Evolutionary conservation across 768 basidiomycete species (phyloP), one percentile per base, ranked within the genome.

Genomic region (Rossbeevera mucosa): DNA sequence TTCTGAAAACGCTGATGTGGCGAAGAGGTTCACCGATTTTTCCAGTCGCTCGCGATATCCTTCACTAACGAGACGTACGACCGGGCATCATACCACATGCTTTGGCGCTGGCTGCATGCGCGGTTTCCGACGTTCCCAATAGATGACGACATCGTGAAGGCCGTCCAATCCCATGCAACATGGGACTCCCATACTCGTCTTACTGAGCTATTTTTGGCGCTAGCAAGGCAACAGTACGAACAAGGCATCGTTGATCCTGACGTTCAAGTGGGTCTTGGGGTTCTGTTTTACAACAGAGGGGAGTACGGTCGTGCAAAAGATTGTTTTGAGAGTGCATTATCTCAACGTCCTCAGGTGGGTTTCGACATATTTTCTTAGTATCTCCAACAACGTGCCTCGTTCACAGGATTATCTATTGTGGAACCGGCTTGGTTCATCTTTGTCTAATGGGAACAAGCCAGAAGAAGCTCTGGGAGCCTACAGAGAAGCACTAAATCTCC

Each of bases 11-110:
- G 26, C 14, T 44, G 46, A 47, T 26, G 21, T 18, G 0, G 16
- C 33, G n/a, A n/a, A n/a, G 33, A 33, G 41, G 30, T 54, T 62
- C 64, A 24, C 65, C 20, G 12, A 8, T 46, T 29, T 38, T 47
- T 31, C 29, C 36, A 97, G 94, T 93, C 93, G 6, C 80, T 97
- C 29, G 94, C 95, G 1, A 93, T 97, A 57, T 93, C 92, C 8
- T 98, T 91, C 68, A 95, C 94, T 28, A 99, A 98, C 62, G 95
- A 98, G 71, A 82, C 82, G 0, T 88, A 85, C 60, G 94, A 98
- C 61, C 78, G 88, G 11, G 94, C 85, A 7, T 88, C 94, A 3
- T 83, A 95, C 64, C 73, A 83, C 0, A 90, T 86, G 75, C 79
- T 99, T 14, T 79, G 94, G 45, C 86, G 86, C 28, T 97, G 92